Conservation (phyloP, 805 yeast species). For the Candida verbasci region DNA sequence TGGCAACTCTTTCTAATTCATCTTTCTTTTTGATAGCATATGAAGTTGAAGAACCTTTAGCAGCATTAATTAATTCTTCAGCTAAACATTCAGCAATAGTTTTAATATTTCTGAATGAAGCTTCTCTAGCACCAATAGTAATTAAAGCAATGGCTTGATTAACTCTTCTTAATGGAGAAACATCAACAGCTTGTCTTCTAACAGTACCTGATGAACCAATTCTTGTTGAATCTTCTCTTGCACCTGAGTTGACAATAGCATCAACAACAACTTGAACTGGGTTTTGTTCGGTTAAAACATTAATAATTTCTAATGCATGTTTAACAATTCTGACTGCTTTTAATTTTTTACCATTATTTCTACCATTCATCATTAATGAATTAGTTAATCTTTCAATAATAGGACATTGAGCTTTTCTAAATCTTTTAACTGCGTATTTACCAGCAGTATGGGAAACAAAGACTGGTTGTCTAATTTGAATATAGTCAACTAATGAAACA, state of each 20-base stretch:
- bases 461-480: slow-evolving; percentile 96
- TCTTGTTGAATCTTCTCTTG: slow-evolving; percentile 99
- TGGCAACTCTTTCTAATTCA: slow-evolving; percentile 99
- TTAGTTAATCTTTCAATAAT: slow-evolving; percentile 98
- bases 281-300: slow-evolving; percentile 97
- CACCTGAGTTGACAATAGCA: slow-evolving; percentile 99
- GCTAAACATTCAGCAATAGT: slow-evolving; percentile 99
- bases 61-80: slow-evolving; percentile 99
- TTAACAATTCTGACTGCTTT: slow-evolving; percentile 99
- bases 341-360: slow-evolving; percentile 99
- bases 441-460: slow-evolving; percentile 99
- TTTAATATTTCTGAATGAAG: slow-evolving; percentile 99
- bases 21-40: slow-evolving; percentile 99
- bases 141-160: slow-evolving; percentile 98
- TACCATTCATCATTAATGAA: slow-evolving; percentile 99
- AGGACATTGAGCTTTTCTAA: slow-evolving; percentile 99
- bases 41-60: slow-evolving; percentile 99
- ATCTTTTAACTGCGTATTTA: slow-evolving; percentile 98
- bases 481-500: slow-evolving; percentile 96
- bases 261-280: slow-evolving; percentile 99
- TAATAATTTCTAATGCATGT: slow-evolving; percentile 97
- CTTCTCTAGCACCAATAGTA: slow-evolving; percentile 99
- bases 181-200: slow-evolving; percentile 99
- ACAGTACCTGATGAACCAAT: slow-evolving; percentile 99
- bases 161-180: slow-evolving; percentile 99